Conservation (phyloP, 2,329 filamentous ascomycete species). For the Cryphonectria nitschkei region DNA sequence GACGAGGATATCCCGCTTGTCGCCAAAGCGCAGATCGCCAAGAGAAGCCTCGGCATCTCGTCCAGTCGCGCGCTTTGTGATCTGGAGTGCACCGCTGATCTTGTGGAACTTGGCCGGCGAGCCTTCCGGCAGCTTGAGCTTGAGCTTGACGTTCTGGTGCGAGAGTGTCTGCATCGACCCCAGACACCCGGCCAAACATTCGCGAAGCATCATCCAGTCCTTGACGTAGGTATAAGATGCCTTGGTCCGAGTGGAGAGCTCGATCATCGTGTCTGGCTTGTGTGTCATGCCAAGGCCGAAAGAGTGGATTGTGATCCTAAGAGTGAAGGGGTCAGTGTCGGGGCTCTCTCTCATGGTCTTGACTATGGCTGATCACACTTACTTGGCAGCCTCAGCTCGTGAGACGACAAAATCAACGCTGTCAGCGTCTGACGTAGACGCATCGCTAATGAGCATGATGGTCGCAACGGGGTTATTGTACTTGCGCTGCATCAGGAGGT, state of each 20-base stretch:
- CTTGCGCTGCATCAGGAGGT: conserved; percentile 96
- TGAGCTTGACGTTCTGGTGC: conserved; percentile 98
- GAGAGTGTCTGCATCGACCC: conserved; percentile 91
- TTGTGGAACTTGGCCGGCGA: conserved; percentile 98
- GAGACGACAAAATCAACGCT: conserved; percentile 98
- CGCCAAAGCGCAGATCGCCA: conserved; percentile 91
- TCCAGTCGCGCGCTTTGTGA: conserved; percentile 93
- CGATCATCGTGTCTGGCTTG: conserved; percentile 98
- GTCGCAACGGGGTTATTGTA: conserved; percentile 93
- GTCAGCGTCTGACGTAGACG: conserved; percentile 89
- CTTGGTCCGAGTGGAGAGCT: conserved; percentile 92
- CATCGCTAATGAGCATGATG: conserved; percentile 96
- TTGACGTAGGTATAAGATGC: conserved; percentile 98
- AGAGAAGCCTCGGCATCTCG: conserved; percentile 91
- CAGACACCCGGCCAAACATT: conserved; percentile 91
- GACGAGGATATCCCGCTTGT: conserved; percentile 91
- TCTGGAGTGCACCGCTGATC: conserved; percentile 93
- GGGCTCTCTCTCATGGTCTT: not conserved
- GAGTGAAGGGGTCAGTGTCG: conserved; percentile 33
- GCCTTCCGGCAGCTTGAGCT: conserved; percentile 90
- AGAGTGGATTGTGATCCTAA: conserved; percentile 88
- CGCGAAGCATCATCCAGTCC: conserved; percentile 99
- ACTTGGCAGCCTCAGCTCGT: conserved; percentile 94
- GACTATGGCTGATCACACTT: conserved; percentile 43
- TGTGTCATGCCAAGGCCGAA: conserved; percentile 96